phyloP scores from a whole-genome alignment of 306 rosid genomes.

The Astragalus membranaceus region DNA sequence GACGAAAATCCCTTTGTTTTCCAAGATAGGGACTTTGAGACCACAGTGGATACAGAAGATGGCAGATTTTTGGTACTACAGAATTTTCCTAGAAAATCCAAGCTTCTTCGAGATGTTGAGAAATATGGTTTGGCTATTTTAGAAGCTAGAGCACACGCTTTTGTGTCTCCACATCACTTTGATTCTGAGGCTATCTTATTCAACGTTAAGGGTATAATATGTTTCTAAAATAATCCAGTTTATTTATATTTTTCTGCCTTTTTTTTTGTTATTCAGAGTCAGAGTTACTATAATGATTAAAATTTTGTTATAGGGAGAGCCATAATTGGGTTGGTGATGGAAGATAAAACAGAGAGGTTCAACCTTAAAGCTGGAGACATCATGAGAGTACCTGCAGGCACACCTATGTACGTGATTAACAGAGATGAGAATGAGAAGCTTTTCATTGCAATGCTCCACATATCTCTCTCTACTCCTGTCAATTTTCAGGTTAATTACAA shows the following conservation, averaged over 20 bases:
- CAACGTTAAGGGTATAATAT: constrained; percentile 35
- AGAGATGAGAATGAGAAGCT: constrained; percentile 53
- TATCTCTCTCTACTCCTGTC: constrained; percentile 38
- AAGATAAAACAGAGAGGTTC: constrained; percentile 38
- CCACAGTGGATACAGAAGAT: constrained; percentile 30
- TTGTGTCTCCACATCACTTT: constrained; percentile 45
- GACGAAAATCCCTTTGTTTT: constrained; percentile 43
- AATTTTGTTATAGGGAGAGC: constrained; percentile 35
- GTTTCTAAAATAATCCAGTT: background rate
- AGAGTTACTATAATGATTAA: background rate
- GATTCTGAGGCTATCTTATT: constrained; percentile 51
- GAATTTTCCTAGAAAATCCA: constrained; percentile 38
- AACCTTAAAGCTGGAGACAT: constrained; percentile 53
- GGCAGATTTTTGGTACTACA: constrained; percentile 39
- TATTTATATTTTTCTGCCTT: background rate
- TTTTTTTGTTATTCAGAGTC: background rate
- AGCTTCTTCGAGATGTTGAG: constrained; percentile 49
- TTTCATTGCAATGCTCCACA: constrained; percentile 31
- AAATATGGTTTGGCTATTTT: constrained; percentile 44
- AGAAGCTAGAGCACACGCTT: constrained; percentile 39
- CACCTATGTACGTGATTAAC: constrained; percentile 47
- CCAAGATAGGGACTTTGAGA: constrained; percentile 31
- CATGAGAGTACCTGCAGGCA: constrained; percentile 47
- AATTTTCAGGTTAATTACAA: constrained; percentile 32
- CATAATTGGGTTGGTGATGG: constrained; percentile 37